Conservation (phyloP, 2,329 filamentous ascomycete genomes). For the Rasamsonia emersonii region DNA sequence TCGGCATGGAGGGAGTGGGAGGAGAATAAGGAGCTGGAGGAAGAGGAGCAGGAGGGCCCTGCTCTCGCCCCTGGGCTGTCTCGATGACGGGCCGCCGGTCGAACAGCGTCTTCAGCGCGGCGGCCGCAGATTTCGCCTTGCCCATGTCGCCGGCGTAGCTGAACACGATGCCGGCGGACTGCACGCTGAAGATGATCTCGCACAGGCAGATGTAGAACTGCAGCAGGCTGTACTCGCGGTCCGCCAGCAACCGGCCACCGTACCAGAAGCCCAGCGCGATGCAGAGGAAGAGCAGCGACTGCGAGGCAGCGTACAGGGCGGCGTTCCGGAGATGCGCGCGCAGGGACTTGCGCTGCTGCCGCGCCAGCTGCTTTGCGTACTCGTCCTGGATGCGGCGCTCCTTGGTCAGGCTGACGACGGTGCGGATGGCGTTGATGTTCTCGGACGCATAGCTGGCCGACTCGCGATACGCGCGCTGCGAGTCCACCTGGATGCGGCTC, state of each 20-base stretch:
- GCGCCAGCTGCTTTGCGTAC: constrained; percentile 25
- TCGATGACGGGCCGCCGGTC: constrained; percentile 36
- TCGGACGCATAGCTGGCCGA: constrained; percentile 45
- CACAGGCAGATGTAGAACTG: constrained; percentile 39
- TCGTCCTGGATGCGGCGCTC: constrained; percentile 33
- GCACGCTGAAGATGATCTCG: constrained; percentile 30
- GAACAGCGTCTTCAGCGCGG: constrained; percentile 35
- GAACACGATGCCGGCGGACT: constrained; percentile 21
- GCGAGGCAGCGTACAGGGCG: constrained; percentile 22
- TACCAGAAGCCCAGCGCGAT: constrained; percentile 54
- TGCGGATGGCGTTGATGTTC: constrained; percentile 42
- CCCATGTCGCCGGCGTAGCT: constrained; percentile 23
- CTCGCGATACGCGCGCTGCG: constrained; percentile 35
- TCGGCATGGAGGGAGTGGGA: too few species aligned
- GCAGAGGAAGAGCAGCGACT: constrained; percentile 19
- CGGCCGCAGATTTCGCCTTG: constrained; percentile 24
- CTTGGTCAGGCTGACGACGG: constrained; percentile 41
- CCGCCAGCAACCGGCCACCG: constrained; percentile 50
- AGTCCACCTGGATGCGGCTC: constrained; percentile 38
- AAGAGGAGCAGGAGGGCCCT: too few species aligned
- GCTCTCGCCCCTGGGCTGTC: too few species aligned
- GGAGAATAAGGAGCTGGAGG: not conserved
- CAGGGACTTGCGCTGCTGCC: constrained; percentile 16
- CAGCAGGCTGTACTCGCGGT: constrained; percentile 33
- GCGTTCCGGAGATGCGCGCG: constrained; percentile 17